These are phyloP conservation scores for Oryza glumipatula DNA, from an alignment of 176 grass and related monocot species.

Conservation along the genomic window DNA sequence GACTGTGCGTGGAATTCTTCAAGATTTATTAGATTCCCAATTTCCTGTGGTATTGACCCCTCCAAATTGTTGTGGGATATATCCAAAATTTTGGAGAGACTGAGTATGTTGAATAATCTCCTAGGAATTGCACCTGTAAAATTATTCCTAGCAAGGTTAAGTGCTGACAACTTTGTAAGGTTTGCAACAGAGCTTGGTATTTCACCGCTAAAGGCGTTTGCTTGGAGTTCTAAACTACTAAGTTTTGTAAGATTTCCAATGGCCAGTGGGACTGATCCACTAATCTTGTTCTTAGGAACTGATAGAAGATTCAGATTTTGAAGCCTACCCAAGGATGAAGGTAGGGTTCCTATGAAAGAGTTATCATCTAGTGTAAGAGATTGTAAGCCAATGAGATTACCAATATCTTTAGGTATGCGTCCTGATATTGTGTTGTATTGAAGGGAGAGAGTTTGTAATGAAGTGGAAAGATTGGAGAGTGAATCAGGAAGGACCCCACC, in stretches of 20 bases:
- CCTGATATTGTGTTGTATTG: background rate
- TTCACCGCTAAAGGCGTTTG: background rate
- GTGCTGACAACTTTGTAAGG: background rate
- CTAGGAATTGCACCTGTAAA: background rate
- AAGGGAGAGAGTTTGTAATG: background rate
- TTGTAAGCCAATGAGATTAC: background rate
- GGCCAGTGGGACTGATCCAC: background rate
- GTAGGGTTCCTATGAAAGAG: conserved; percentile 38
- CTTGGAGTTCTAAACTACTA: background rate
- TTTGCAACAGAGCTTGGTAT: background rate
- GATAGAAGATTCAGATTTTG: background rate
- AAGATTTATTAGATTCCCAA: background rate
- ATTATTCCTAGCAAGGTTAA: background rate
- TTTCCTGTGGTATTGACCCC: background rate
- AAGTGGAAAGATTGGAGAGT: conserved; percentile 31
- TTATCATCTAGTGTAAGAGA: background rate
- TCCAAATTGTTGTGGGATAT: background rate
- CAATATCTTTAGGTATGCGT: too few species aligned
- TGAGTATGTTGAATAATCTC: background rate
- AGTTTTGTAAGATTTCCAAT: conserved; percentile 45
- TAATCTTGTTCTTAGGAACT: background rate
- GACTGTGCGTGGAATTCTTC: background rate
- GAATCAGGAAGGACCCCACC: conserved; percentile 16
- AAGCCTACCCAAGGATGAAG: conserved; percentile 26
- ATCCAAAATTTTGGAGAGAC: background rate